Evolutionary conservation across 2,329 filamentous ascomycete genomes (phyloP).

Genomic region (Trichothecium roseum): DNA sequence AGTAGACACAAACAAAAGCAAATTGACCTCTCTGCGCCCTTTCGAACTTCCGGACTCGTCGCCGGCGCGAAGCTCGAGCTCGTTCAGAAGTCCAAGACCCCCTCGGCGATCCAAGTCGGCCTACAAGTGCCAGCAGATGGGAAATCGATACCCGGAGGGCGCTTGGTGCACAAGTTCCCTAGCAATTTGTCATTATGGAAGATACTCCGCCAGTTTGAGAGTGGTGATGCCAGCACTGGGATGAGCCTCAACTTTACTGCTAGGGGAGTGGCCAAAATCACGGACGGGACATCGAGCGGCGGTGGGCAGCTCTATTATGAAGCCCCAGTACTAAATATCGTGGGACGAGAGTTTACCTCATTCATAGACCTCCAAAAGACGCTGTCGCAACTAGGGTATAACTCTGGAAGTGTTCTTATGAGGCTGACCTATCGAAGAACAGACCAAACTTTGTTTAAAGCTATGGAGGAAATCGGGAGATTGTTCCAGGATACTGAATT

Average conservation of each 20-base stretch:
- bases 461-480: constrained; percentile 68
- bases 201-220: constrained; percentile 82
- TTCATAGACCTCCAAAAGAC: constrained; percentile 85
- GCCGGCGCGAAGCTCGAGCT: constrained; percentile 89
- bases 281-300: constrained; percentile 40
- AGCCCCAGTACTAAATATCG: constrained; percentile 71
- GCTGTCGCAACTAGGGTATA: constrained; percentile 76
- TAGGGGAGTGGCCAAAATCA: constrained; percentile 58
- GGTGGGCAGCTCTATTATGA: constrained; percentile 81
- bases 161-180: constrained; percentile 75
- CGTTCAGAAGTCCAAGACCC: constrained; percentile 74
- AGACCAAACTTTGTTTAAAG: constrained; percentile 70
- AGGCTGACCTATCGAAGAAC: constrained; percentile 68
- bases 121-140: constrained; percentile 72
- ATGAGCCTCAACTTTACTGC: constrained; percentile 72
- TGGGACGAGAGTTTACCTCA: constrained; percentile 67
- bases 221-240: constrained; percentile 51
- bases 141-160: constrained; percentile 48
- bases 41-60: constrained; percentile 70
- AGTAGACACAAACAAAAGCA: constrained; percentile 75
- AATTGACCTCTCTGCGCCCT: constrained; percentile 75
- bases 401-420: constrained; percentile 70
- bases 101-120: constrained; percentile 79
- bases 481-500: constrained; percentile 53
- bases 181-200: constrained; percentile 86